Conservation (phyloP, 371 early-diverging fungal genomes). For the Mucor circinelloides region DNA sequence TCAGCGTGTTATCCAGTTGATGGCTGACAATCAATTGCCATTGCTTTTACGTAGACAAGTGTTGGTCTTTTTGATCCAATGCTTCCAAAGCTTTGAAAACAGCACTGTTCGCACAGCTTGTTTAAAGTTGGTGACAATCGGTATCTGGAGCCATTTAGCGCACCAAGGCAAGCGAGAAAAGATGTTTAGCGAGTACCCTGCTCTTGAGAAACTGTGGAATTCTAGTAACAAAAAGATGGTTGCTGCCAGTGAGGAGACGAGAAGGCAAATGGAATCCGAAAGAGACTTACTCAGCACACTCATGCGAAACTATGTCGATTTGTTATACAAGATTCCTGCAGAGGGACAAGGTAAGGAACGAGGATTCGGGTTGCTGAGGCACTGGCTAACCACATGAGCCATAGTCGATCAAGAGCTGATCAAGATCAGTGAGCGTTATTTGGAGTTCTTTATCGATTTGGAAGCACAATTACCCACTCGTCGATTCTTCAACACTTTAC, state of each 20-base stretch:
- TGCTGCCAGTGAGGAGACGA: conserved; percentile 50
- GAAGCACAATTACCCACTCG: conserved; percentile 90
- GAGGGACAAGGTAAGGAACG: conserved; percentile 43
- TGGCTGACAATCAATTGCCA: conserved; percentile 27
- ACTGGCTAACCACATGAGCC: neutral
- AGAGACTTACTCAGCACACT: conserved; percentile 61
- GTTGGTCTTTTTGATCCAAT: conserved; percentile 71
- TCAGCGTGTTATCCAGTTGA: conserved; percentile 53
- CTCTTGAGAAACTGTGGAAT: conserved; percentile 70
- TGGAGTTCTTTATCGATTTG: conserved; percentile 87
- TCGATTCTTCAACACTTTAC: conserved; percentile 78
- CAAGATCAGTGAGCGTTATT: conserved; percentile 69
- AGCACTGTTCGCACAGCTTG: conserved; percentile 71
- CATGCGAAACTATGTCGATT: conserved; percentile 56
- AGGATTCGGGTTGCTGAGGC: neutral
- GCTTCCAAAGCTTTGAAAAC: conserved; percentile 85
- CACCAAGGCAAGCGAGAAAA: conserved; percentile 48
- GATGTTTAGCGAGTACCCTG: conserved; percentile 60
- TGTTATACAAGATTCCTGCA: conserved; percentile 58
- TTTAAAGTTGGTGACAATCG: conserved; percentile 73
- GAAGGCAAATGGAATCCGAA: conserved; percentile 55
- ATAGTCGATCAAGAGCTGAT: conserved; percentile 50
- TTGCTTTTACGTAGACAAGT: conserved; percentile 52
- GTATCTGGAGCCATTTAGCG: conserved; percentile 74
- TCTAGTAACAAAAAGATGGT: conserved; percentile 54